A percentile compares a stretch with the other conserved stretches of the same genome.
These are phyloP conservation scores for Aureobasidium sp. DNA, from an alignment of 2,329 filamentous ascomycete genomes.

Conservation along the genomic window DNA sequence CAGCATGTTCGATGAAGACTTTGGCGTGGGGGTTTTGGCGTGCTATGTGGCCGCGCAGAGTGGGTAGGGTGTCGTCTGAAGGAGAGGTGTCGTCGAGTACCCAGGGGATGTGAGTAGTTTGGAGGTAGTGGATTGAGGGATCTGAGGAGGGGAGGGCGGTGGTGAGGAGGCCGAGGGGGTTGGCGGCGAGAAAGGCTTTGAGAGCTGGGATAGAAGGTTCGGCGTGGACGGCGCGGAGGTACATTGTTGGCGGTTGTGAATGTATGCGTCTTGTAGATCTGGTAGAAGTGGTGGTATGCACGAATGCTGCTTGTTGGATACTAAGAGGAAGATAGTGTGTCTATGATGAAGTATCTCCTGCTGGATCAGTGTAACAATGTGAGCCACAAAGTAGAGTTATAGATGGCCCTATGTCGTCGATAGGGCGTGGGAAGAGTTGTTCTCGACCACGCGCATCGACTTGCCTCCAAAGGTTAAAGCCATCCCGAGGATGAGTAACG, in stretches of 20 bases:
- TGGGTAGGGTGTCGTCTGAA: conserved; percentile 29
- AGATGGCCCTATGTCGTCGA: neutral
- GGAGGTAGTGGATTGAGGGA: conserved; percentile 40
- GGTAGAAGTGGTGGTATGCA: too few relatives aligned
- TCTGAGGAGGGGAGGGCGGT: conserved; percentile 48
- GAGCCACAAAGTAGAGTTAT: neutral
- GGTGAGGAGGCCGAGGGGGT: conserved; percentile 55
- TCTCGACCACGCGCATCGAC: neutral
- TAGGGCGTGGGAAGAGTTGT: neutral
- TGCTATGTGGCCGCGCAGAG: conserved; percentile 55
- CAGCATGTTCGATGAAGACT: conserved; percentile 43
- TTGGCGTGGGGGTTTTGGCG: conserved; percentile 57
- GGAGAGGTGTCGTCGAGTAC: conserved; percentile 35
- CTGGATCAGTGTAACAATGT: neutral
- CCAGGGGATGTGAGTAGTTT: conserved; percentile 54
- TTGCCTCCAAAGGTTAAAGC: neutral
- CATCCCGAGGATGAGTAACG: neutral
- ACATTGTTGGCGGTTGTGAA: conserved; percentile 38
- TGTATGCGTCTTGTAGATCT: neutral
- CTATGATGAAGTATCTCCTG: neutral
- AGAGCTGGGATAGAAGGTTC: conserved; percentile 44
- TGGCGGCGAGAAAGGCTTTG: conserved; percentile 43
- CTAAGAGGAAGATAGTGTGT: neutral
- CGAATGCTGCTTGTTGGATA: neutral
- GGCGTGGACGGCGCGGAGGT: conserved; percentile 47